Base-by-base conservation (phyloP, 2,329 filamentous ascomycete species). In the Dothiorella sarmentorum region DNA sequence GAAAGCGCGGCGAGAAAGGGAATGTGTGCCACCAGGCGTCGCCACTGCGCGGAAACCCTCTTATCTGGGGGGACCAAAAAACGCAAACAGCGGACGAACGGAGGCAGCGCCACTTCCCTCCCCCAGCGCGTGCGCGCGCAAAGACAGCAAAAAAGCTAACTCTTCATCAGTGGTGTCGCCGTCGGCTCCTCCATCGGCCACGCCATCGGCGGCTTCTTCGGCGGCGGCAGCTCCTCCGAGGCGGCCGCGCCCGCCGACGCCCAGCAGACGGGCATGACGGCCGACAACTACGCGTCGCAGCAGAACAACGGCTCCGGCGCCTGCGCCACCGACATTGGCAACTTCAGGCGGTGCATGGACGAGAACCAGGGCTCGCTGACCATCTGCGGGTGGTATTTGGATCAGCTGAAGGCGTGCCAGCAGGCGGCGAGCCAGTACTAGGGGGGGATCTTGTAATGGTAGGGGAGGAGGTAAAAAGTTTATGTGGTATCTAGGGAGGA, bases 371-470 rank as follows among this genome's bases (percentile, higher is more conserved):
- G 94, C 67, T 91, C 94, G 78, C 86, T 99, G 88, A 87, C 88
- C 72, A 95, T 97, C 72, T 99, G 94, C 80, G 89, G 89, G 66
- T 99, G 93, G 92, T 99, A 99, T 76, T 80, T 99, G 68, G 94
- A 99, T 75, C 93, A 99, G 84, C 82, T 99, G 57, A 80, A 80
- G 75, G 77, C 77, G 17, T 80, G 78, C 64, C 78, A 80, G 75
- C 63, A 68, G 53, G 76, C 77, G 17, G 76, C 78, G 58, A 68
- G 69, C 43, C 75, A 76, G 70, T 80, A 80, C 66, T 80, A 79
- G 24, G 42, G 17, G 45, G 6, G 18, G 17, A 13, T 24, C 29
- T 10, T 27, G 7, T 44, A 22, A 26, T 29, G 43, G n/a, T 2
- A 17, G 20, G 27, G n/a, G 27, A 37, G 45, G 15, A n/a, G 20